Conservation (phyloP, 495 filamentous ascomycete genomes). For the Jackrogersella multiformis region DNA sequence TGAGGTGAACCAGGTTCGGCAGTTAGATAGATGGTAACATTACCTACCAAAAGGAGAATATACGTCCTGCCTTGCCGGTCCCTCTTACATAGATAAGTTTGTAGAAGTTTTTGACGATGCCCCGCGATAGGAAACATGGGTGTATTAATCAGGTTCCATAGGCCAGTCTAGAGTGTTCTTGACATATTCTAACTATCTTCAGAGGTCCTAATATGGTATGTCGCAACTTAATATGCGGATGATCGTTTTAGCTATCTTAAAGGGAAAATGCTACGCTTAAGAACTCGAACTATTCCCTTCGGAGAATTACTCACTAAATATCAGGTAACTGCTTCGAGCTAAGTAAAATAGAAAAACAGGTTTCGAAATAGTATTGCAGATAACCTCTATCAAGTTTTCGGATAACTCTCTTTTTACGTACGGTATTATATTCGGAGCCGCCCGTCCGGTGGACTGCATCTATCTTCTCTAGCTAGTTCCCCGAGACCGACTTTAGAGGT, state of each 20-base stretch:
- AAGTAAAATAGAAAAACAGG: background rate
- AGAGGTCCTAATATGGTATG: slow-evolving; percentile 2
- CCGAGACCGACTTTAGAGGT: slow-evolving; percentile 7
- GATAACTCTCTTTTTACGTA: slow-evolving; percentile 4
- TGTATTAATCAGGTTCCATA: background rate
- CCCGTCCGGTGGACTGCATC: background rate
- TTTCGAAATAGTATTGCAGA: background rate
- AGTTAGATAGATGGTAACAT: slow-evolving; percentile 33
- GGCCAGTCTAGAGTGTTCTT: slow-evolving; percentile 15
- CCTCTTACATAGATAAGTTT: background rate
- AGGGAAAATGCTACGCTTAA: background rate
- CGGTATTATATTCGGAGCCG: background rate
- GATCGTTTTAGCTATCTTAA: background rate
- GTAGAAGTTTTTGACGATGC: slow-evolving; percentile 17
- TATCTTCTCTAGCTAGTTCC: slow-evolving; percentile 3
- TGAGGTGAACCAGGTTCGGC: slow-evolving; percentile 22
- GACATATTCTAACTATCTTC: slow-evolving; percentile 6
- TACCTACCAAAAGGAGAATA: slow-evolving; percentile 1
- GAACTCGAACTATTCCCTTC: slow-evolving; percentile 1
- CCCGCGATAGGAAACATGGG: slow-evolving; percentile 19
- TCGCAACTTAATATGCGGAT: background rate
- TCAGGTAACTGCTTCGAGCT: slow-evolving; percentile 3
- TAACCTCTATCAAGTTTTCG: background rate
- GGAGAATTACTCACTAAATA: slow-evolving; percentile 14
- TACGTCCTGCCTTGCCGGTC: background rate